These are phyloP conservation scores for Dothistroma pini DNA, from an alignment of 2,329 filamentous ascomycete genomes.

Conservation along the genomic window DNA sequence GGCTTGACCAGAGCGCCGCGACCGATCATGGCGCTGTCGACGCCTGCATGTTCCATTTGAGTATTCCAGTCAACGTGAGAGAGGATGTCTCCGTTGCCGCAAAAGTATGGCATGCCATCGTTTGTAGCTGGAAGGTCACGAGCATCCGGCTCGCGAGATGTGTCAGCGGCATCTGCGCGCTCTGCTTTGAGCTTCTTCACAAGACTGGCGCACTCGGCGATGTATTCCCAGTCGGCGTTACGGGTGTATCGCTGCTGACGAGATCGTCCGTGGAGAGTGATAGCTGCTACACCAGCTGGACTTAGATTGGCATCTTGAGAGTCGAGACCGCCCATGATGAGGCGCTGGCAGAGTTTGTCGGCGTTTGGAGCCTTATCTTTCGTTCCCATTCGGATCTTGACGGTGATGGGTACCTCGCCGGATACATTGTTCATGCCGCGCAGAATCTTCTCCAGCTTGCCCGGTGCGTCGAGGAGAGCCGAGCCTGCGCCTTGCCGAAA, in stretches of 20 bases:
- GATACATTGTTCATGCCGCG: conserved; percentile 95
- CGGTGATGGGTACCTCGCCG: conserved; percentile 83
- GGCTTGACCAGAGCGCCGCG: conserved; percentile 95
- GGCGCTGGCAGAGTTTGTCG: conserved; percentile 72
- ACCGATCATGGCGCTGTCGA: conserved; percentile 97
- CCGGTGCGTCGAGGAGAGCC: conserved; percentile 80
- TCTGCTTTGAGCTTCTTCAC: conserved; percentile 75
- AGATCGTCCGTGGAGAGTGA: conserved; percentile 90
- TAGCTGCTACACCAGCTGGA: conserved; percentile 82
- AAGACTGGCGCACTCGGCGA: conserved; percentile 80
- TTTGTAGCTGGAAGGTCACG: conserved; percentile 65
- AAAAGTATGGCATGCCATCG: conserved; percentile 61
- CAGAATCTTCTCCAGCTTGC: conserved; percentile 90
- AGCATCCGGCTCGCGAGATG: conserved; percentile 69
- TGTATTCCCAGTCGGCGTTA: conserved; percentile 92
- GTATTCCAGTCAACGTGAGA: conserved; percentile 84
- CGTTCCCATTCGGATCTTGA: conserved; percentile 91
- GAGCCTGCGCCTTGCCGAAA: conserved; percentile 86
- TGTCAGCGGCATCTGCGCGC: conserved; percentile 67
- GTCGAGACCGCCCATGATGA: conserved; percentile 76
- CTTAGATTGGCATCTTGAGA: conserved; percentile 63
- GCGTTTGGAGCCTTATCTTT: conserved; percentile 75
- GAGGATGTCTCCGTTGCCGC: conserved; percentile 96
- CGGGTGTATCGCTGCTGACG: conserved; percentile 92
- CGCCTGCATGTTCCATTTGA: conserved; percentile 70